phyloP scores from a whole-genome alignment of 2,329 filamentous ascomycete species.

The Exophiala sideris region DNA sequence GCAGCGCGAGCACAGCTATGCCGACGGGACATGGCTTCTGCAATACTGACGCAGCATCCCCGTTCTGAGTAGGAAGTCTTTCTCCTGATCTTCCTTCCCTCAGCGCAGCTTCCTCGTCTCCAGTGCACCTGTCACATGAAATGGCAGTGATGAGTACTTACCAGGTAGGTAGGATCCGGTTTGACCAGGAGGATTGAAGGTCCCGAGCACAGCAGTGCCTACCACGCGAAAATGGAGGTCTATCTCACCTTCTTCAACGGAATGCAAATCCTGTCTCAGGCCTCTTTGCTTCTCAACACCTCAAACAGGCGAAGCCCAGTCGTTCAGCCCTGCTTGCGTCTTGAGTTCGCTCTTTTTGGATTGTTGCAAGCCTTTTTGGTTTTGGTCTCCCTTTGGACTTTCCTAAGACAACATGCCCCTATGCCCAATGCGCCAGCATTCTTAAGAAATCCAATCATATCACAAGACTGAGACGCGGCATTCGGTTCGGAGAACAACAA shows the following conservation, averaged over 20 bases:
- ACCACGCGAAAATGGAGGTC: not conserved
- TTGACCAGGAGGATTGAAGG: no score
- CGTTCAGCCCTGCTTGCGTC: not conserved
- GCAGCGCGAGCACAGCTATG: no score
- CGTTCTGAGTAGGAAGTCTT: no score
- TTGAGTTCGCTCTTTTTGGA: conserved; percentile 26
- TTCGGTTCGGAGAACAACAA: conserved; percentile 12
- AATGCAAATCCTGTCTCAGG: not conserved
- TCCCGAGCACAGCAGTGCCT: not conserved
- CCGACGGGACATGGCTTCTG: no score
- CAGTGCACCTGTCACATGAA: no score
- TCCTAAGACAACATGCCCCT: conserved; percentile 15
- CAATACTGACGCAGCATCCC: no score
- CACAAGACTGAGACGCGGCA: conserved; percentile 5
- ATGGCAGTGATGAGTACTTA: no score
- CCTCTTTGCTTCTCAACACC: not conserved
- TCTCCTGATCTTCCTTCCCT: no score
- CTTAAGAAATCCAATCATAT: conserved; percentile 20
- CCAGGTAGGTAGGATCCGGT: no score
- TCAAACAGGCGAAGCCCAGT: not conserved
- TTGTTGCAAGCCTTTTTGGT: conserved; percentile 16
- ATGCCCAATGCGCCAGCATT: conserved; percentile 22
- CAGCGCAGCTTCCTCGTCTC: no score
- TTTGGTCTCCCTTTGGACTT: conserved; percentile 20
- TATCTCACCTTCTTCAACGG: not conserved